Conservation (phyloP, 345 rosid genomes). For the Gossypium rotundifolium region DNA sequence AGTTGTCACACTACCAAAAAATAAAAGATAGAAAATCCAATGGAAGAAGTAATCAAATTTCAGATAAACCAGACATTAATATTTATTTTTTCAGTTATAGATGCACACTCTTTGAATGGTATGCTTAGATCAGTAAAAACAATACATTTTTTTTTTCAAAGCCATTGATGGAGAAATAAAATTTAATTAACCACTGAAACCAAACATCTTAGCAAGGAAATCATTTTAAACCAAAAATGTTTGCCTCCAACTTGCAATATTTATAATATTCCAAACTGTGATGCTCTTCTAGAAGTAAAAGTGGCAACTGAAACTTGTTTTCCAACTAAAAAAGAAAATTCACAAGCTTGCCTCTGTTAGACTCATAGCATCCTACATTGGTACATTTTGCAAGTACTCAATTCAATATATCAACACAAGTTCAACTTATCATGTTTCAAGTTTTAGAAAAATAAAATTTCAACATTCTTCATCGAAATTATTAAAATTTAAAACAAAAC, state of each 20-base stretch:
- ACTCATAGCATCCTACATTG: background rate
- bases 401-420: background rate
- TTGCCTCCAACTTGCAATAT: background rate
- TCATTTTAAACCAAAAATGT: background rate
- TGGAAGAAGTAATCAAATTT: background rate
- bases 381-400: background rate
- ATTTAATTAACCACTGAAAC: background rate
- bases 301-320: background rate
- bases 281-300: background rate
- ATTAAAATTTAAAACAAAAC: background rate
- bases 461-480: background rate
- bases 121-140: background rate
- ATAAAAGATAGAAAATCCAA: background rate
- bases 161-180: background rate
- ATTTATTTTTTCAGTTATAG: background rate
- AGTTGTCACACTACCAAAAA: background rate
- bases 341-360: background rate
- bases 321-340: conserved; percentile 1
- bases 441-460: background rate
- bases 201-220: background rate
- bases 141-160: background rate
- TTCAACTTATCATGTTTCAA: background rate
- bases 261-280: background rate
- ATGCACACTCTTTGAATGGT: background rate
- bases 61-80: background rate